These are phyloP conservation scores for Colletotrichum theobromicola DNA, from an alignment of 2,329 filamentous ascomycete genomes.

Conservation along the genomic window DNA sequence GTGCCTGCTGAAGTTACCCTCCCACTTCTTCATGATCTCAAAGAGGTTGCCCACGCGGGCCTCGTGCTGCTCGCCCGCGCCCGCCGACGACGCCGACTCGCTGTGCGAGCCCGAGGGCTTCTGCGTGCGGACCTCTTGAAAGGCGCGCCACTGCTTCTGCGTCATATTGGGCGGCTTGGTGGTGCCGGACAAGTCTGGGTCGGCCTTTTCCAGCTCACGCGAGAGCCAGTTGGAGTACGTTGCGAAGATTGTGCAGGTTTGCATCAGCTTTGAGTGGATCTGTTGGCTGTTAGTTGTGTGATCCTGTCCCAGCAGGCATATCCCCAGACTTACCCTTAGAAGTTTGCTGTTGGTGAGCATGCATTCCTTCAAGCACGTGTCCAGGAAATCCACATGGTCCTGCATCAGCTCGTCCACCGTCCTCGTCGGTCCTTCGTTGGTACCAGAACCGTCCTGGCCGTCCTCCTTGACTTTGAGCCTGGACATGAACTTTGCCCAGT, in stretches of 20 bases:
- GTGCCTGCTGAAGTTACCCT: constrained; percentile 90
- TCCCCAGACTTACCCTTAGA: constrained; percentile 81
- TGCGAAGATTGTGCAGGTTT: constrained; percentile 93
- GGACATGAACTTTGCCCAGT: constrained; percentile 95
- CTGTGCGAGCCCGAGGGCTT: constrained; percentile 37
- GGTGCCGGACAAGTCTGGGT: constrained; percentile 73
- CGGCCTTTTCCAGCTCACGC: constrained; percentile 81
- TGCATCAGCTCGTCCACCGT: constrained; percentile 99
- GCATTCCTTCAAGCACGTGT: constrained; percentile 97
- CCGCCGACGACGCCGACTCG: constrained; percentile 40
- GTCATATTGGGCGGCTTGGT: constrained; percentile 65
- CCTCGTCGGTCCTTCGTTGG: constrained; percentile 49
- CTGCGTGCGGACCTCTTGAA: constrained; percentile 54
- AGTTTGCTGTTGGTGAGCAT: constrained; percentile 98
- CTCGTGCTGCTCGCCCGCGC: constrained; percentile 40
- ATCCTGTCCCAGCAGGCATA: too few species aligned
- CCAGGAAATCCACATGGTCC: constrained; percentile 96
- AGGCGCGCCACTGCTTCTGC: constrained; percentile 64
- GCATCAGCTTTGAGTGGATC: constrained; percentile 98
- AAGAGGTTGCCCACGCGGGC: constrained; percentile 75
- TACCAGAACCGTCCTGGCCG: constrained; percentile 14
- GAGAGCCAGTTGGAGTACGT: constrained; percentile 87
- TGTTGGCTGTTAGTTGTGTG: constrained; percentile 40
- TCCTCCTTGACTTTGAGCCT: constrained; percentile 71
- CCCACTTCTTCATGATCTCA: constrained; percentile 89